Evolutionary conservation across 2,329 filamentous ascomycete species (phyloP).

Genomic region (Xylariaceae sp.): DNA sequence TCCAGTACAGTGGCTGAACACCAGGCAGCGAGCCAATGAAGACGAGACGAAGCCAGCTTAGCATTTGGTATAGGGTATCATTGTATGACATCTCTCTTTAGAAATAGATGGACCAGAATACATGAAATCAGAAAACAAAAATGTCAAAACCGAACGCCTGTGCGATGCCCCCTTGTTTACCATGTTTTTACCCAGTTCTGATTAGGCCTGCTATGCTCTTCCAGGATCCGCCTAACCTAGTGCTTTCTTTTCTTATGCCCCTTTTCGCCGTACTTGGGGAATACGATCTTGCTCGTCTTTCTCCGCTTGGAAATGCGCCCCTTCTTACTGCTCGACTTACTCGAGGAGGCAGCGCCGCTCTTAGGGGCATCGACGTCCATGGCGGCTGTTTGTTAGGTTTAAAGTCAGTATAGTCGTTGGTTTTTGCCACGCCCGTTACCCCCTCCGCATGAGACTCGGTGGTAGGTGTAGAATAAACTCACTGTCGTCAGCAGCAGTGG

Average conservation of each 20-base stretch:
- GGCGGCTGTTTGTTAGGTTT: too few species aligned
- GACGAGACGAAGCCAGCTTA: slow-evolving; percentile 4
- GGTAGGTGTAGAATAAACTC: slow-evolving; percentile 6
- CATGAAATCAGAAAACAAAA: slow-evolving; percentile 14
- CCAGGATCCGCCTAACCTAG: slow-evolving; percentile 14
- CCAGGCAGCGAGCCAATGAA: slow-evolving; percentile 6
- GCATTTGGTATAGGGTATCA: slow-evolving; percentile 22
- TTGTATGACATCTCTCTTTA: slow-evolving; percentile 21
- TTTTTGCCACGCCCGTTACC: too few species aligned
- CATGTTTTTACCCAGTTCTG: slow-evolving; percentile 23
- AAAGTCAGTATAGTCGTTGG: too few species aligned
- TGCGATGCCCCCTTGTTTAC: slow-evolving; percentile 13
- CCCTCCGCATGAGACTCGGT: neutral
- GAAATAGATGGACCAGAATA: slow-evolving; percentile 17
- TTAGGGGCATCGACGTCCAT: slow-evolving; percentile 55
- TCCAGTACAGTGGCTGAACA: slow-evolving; percentile 4
- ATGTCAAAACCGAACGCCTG: slow-evolving; percentile 22
- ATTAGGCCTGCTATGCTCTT: neutral
- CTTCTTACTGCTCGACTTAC: slow-evolving; percentile 39
- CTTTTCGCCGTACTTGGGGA: slow-evolving; percentile 52
- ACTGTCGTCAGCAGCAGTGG: slow-evolving; percentile 31
- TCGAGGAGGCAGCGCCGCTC: slow-evolving; percentile 25
- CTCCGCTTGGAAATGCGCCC: slow-evolving; percentile 51
- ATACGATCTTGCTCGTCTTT: slow-evolving; percentile 54
- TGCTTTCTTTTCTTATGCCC: slow-evolving; percentile 37